phyloP scores from a whole-genome alignment of 1,139 yeast genomes.

The Pichia sp. region DNA sequence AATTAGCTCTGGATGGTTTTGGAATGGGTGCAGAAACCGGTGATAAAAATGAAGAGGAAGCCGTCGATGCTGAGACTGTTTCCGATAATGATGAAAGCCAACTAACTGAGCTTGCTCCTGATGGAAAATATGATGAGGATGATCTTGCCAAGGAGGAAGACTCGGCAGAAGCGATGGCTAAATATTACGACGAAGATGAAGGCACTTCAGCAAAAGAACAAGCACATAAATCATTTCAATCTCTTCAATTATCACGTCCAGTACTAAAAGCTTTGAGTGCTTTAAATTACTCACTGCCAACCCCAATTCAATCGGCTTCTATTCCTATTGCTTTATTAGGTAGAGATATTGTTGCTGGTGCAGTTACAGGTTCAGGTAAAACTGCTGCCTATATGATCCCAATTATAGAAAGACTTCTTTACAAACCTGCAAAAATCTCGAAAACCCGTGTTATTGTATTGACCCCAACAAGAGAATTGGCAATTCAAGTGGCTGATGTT shows the following conservation, averaged over 20 bases:
- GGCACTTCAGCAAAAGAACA: constrained; percentile 42
- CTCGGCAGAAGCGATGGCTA: constrained; percentile 66
- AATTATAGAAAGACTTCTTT: constrained; percentile 82
- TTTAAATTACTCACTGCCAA: constrained; percentile 78
- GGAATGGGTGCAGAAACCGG: constrained; percentile 53
- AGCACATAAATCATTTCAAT: constrained; percentile 63
- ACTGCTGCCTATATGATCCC: constrained; percentile 98
- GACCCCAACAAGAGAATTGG: constrained; percentile 96
- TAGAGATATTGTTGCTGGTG: constrained; percentile 97
- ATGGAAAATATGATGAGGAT: constrained; percentile 29
- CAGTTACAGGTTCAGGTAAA: constrained; percentile 98
- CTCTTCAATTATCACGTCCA: constrained; percentile 83
- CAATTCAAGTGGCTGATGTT: constrained; percentile 92
- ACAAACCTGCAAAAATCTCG: constrained; percentile 79
- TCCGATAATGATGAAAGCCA: not conserved
- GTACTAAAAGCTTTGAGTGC: constrained; percentile 75
- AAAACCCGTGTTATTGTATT: constrained; percentile 86
- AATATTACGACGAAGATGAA: constrained; percentile 59
- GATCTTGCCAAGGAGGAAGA: constrained; percentile 43
- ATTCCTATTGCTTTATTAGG: constrained; percentile 92
- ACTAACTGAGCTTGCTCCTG: not conserved
- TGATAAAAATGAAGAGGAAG: constrained; percentile 42
- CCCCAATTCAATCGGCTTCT: constrained; percentile 90
- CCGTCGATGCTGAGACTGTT: constrained; percentile 35
- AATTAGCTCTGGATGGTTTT: constrained; percentile 65